Percentiles rank a stretch among this genome's conserved stretches.
phyloP scores from a whole-genome alignment of 208 protist species.

The Polymyxa betae region DNA sequence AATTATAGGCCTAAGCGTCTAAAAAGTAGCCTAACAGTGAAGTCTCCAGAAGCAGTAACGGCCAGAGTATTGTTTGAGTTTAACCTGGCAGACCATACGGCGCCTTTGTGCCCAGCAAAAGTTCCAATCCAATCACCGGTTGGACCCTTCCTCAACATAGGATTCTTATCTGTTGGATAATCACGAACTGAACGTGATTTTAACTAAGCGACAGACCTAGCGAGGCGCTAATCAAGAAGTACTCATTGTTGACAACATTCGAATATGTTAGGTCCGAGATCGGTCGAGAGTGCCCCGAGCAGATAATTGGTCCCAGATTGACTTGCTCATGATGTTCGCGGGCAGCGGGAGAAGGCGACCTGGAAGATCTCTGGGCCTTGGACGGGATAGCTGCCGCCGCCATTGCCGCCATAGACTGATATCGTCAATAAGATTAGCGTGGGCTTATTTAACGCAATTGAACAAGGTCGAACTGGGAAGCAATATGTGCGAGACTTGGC shows the following conservation, averaged over 20 bases:
- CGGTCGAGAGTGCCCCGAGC: conserved; percentile 67
- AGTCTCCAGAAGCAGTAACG: conserved; percentile 88
- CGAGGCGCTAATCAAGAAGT: conserved; percentile 64
- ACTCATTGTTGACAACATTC: conserved; percentile 51
- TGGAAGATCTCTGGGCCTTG: not conserved
- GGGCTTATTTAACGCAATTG: too few species aligned
- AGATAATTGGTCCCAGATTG: conserved; percentile 63
- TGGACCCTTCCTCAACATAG: conserved; percentile 88
- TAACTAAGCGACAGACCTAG: conserved; percentile 57
- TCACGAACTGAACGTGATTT: not conserved
- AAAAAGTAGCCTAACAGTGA: conserved; percentile 71
- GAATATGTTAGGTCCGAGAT: conserved; percentile 61
- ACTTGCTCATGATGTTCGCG: not conserved
- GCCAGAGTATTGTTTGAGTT: conserved; percentile 81
- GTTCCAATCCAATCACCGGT: conserved; percentile 92
- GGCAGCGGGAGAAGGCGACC: not conserved
- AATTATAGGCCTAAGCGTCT: not conserved
- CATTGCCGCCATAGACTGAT: too few species aligned
- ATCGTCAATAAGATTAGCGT: too few species aligned
- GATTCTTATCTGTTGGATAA: conserved; percentile 76
- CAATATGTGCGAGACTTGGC: too few species aligned
- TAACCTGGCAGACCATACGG: conserved; percentile 86
- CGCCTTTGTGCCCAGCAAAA: conserved; percentile 91
- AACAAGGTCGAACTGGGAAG: too few species aligned
- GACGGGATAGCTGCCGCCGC: too few species aligned